Conservation (phyloP, 768 basidiomycete species). For the Agrocybe pediades region DNA sequence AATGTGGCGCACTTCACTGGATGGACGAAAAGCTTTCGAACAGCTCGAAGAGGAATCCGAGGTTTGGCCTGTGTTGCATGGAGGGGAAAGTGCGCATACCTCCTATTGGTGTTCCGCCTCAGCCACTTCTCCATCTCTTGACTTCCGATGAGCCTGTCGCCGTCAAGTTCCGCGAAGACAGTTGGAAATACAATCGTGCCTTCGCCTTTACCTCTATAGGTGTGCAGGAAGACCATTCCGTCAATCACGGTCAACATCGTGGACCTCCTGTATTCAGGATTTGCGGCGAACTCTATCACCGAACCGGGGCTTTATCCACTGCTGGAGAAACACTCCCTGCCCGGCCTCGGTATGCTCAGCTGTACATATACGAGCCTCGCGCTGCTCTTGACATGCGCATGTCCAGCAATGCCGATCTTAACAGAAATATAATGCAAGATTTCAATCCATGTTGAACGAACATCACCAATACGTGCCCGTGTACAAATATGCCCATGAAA, state of each 20-base stretch:
- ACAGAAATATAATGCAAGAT: conserved; percentile 16
- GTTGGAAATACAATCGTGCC: conserved; percentile 40
- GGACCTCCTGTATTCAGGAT: conserved; percentile 31
- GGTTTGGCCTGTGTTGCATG: conserved; percentile 36
- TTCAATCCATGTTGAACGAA: conserved; percentile 23
- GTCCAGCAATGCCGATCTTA: conserved; percentile 20
- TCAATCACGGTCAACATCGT: conserved; percentile 13
- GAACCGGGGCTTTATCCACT: conserved; percentile 31
- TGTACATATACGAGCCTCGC: conserved; percentile 35
- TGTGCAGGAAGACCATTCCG: conserved; percentile 25
- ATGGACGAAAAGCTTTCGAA: background rate
- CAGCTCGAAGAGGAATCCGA: background rate
- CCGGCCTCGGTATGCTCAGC: conserved; percentile 30
- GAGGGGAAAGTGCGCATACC: conserved; percentile 29
- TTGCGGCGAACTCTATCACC: conserved; percentile 36
- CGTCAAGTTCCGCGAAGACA: conserved; percentile 33
- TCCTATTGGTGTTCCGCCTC: conserved; percentile 16
- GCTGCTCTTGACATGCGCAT: conserved; percentile 25
- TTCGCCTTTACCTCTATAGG: conserved; percentile 38
- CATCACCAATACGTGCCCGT: conserved; percentile 28
- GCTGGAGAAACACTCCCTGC: background rate
- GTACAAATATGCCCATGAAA: conserved; percentile 34
- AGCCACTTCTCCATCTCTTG: conserved; percentile 20
- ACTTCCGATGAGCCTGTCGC: conserved; percentile 3
- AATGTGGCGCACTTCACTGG: conserved; percentile 7